These are phyloP conservation scores for Fraxinus excelsior DNA, from an alignment of 257 asterid species.

Conservation along the genomic window DNA sequence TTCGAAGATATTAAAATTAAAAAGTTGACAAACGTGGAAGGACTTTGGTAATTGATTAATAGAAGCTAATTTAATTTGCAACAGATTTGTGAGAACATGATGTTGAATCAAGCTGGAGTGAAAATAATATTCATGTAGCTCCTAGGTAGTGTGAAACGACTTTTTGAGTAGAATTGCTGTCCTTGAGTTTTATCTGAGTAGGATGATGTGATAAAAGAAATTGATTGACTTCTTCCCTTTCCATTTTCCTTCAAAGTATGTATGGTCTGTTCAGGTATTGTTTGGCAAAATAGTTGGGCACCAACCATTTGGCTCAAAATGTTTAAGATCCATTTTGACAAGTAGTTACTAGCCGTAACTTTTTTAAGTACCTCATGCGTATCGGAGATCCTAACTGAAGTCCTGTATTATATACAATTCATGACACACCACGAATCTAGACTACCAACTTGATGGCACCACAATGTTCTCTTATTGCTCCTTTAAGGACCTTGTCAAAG, in stretches of 20 bases:
- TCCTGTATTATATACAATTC: neutral
- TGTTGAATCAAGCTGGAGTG: neutral
- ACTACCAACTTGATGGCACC: neutral
- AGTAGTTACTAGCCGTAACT: neutral
- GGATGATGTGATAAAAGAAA: neutral
- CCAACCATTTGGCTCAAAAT: constrained; percentile 9
- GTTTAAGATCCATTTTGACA: neutral
- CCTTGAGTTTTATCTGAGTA: neutral
- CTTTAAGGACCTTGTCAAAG: neutral
- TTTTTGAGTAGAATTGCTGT: constrained; percentile 20
- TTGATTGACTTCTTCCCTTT: neutral
- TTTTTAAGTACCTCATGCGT: neutral
- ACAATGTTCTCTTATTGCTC: too few species aligned
- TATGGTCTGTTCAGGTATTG: neutral
- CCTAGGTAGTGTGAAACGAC: neutral
- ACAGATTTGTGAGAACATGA: neutral
- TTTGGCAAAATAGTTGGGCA: neutral
- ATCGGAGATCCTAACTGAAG: neutral
- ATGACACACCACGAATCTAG: neutral
- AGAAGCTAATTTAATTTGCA: neutral
- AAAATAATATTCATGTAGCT: constrained; percentile 6
- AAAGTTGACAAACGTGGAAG: neutral
- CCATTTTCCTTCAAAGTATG: neutral
- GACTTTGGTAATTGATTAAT: neutral
- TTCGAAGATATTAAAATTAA: neutral